Evolutionary conservation across 352 stramenopile species (phyloP), one percentile per base, ranked within the genome.

Genomic region (Phytophthora citricola): DNA sequence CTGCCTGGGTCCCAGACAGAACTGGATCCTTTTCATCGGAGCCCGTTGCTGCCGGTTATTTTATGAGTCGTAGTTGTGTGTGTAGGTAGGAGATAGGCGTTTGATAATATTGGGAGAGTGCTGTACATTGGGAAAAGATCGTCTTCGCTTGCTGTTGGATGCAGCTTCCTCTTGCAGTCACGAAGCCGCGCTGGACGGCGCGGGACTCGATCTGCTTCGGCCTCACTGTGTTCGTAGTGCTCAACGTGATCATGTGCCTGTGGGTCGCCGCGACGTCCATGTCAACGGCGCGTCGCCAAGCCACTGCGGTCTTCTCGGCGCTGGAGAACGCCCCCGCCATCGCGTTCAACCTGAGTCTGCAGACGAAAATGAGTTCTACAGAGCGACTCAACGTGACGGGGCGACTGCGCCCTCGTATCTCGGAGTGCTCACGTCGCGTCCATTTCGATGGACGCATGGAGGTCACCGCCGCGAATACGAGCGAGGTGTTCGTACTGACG

Each of bases 371-470:
- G 15, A 71, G 44, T 49, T 27, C 50, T 3, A 12, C 4, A 2
- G 40, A 47, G 29, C 45, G 24, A 34, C 12, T 69, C 9, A 69
- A 69, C 22, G 69, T 66, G 29, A 78, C 69, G 5, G 75, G 78
- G 0, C 50, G 22, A 46, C 24, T 84, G 32, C 38, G 59, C 1
- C 78, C 78, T 36, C 58, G 60, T 34, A 20, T 58, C 9, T 81
- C 76, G 5, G 56, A 80, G n/a, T 79, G 79, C 43, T 74, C 71
- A n/a, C 71, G 48, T 1, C 60, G 44, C 20, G 66, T 87, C 12
- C 50, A 78, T 46, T 87, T 85, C 46, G 65, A 85, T 52, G 76
- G 75, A 36, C 60, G 31, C 26, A 69, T 85, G 45, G 32, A 50
- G 26, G 45, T 81, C 12, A 58, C 39, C 8, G 48, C 43, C 38